Evolutionary conservation across 441 rosid species (phyloP).

Genomic region (Geranium incanum): DNA sequence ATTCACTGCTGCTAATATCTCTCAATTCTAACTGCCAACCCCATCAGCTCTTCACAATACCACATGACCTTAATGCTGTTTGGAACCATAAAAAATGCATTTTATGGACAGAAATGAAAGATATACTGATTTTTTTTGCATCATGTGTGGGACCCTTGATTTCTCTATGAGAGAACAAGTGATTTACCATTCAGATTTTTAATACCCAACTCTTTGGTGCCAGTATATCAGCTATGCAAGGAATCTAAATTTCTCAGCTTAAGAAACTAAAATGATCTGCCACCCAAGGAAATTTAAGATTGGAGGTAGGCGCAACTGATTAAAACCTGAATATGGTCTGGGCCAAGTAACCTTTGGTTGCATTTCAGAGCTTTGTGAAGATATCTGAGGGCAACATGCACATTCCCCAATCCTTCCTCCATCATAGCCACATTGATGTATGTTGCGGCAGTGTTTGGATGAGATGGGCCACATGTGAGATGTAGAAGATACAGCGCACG

Average conservation of each 20-base stretch:
- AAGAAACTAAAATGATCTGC: background rate
- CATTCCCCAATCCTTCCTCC: slow-evolving; percentile 82
- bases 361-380: slow-evolving; percentile 78
- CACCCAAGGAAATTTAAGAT: background rate
- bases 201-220: background rate
- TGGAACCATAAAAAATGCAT: background rate
- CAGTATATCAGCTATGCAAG: background rate
- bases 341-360: slow-evolving; percentile 68
- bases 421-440: slow-evolving; percentile 81
- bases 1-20: background rate
- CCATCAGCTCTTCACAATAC: background rate
- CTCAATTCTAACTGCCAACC: background rate
- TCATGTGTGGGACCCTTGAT: background rate
- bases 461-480: slow-evolving; percentile 71
- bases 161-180: background rate
- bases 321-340: slow-evolving; percentile 70
- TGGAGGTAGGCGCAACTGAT: background rate
- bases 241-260: background rate
- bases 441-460: slow-evolving; percentile 80
- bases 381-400: slow-evolving; percentile 68
- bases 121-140: background rate
- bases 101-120: background rate
- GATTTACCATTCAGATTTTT: background rate
- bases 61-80: background rate
- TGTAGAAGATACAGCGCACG: slow-evolving; percentile 71